These are phyloP conservation scores for Chlamydomonas schloesseri DNA, from an alignment of 139 green algal genomes.

Conservation along the genomic window DNA sequence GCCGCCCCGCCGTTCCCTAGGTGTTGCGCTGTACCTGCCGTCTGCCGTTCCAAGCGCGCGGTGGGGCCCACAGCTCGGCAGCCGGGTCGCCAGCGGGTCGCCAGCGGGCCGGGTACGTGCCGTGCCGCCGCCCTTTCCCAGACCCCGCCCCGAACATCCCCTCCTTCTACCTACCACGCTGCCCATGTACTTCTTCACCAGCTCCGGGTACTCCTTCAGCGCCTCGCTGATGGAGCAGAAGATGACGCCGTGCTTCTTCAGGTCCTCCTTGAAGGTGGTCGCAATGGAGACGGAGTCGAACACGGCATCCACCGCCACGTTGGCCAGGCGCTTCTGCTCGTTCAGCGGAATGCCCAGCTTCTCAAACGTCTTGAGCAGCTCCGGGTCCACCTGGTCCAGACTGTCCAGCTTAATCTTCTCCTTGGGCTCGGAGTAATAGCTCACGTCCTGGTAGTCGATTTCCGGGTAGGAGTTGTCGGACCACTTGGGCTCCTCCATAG, in stretches of 20 bases:
- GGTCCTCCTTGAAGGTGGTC: conserved; percentile 97
- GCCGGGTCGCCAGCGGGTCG: too few relatives aligned
- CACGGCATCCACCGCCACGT: conserved; percentile 98
- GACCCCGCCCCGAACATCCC: neutral
- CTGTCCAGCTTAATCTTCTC: conserved; percentile 87
- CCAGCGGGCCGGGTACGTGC: too few relatives aligned
- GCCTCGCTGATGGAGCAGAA: conserved; percentile 98
- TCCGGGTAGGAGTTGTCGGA: conserved; percentile 89
- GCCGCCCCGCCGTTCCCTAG: too few relatives aligned
- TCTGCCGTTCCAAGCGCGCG: too few relatives aligned
- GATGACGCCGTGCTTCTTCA: conserved; percentile 95
- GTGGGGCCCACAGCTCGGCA: too few relatives aligned
- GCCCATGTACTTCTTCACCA: conserved; percentile 94
- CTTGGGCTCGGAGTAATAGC: conserved; percentile 98
- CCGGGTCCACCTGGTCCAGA: conserved; percentile 97
- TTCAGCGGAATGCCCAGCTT: conserved; percentile 98
- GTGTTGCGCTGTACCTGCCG: too few relatives aligned
- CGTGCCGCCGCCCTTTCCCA: too few relatives aligned
- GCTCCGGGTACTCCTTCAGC: conserved; percentile 95
- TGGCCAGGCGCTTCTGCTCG: conserved; percentile 98
- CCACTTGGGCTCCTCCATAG: conserved; percentile 95
- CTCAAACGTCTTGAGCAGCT: conserved; percentile 96
- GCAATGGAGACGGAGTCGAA: conserved; percentile 99
- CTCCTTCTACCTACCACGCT: conserved; percentile 77
- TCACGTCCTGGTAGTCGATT: conserved; percentile 88